Base-by-base conservation (phyloP, 805 yeast species). In the Isabelozyma rhagii region DNA sequence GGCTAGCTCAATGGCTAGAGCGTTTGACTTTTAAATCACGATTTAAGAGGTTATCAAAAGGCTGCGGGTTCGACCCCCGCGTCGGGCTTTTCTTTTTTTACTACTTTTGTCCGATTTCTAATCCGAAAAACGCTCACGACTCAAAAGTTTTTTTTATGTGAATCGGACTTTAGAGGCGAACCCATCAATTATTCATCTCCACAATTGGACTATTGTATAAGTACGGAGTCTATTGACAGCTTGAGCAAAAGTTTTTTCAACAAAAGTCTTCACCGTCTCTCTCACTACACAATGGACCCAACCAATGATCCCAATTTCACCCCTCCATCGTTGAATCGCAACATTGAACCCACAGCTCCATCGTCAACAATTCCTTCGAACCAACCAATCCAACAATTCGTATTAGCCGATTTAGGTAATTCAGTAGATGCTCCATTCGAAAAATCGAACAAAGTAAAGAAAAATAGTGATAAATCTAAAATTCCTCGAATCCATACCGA, bases 291-390 rank as follows among this genome's bases (percentile, higher is more conserved):
- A n/a, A 91, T 91, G 98, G 98, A 92, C 65, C 98, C 98, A 18
- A 87, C 93, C 4, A 82, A 85, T 68, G 97, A 91, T 56, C 96
- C 97, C 15, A 84, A 90, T 66, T 92, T 90, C 67, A 82, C 84
- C 45, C 96, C 97, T 9, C 96, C 97, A 0, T 83, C 90, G 13
- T 78, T 83, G 47, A 79, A 82, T 55, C 81, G 81, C 44, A 72
- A 81, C 50, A 68, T 79, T 46, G 80, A 79, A 58, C 90, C 91
- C 7, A 72, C 85, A 4, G 85, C 88, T 10, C 86, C 89, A 4
- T 75, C 84, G 2, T 81, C 84, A 1, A 72, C 78, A 50, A 88
- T 88, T 53, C 96, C 97, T 0, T 78, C 80, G 52, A 79, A 83
- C 41, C 80, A 79, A 41, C 96, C 96, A 3, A 89, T 89, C 49